Conservation (phyloP, 2,329 filamentous ascomycete species). For the Diaporthe helianthi region DNA sequence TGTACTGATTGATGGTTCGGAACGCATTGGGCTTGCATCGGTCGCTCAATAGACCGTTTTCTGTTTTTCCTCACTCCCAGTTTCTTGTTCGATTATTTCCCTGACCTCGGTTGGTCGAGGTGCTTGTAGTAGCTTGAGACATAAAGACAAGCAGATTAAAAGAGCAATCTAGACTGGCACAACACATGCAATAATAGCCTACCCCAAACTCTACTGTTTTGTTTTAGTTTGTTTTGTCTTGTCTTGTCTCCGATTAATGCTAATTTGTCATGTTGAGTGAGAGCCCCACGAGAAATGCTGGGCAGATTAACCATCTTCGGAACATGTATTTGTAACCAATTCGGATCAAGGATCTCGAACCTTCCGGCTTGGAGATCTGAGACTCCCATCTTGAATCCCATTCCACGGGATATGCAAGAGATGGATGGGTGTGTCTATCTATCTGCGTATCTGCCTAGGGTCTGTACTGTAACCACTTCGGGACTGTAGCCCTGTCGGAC, state of each 20-base stretch:
- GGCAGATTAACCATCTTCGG: constrained; percentile 4
- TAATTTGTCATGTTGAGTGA: neutral
- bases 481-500: constrained; percentile 1
- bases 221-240: no score
- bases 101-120: neutral
- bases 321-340: constrained; percentile 14
- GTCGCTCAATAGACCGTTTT: constrained; percentile 26
- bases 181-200: neutral
- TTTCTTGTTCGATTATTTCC: neutral
- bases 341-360: neutral
- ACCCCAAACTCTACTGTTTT: neutral
- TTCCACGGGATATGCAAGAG: constrained; percentile 15
- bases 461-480: neutral
- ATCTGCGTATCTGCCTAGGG: neutral
- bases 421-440: neutral
- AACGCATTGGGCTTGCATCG: constrained; percentile 19
- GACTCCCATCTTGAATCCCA: constrained; percentile 16
- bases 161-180: constrained; percentile 19
- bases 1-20: constrained; percentile 11
- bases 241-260: neutral
- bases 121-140: constrained; percentile 7
- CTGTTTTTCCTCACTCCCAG: neutral
- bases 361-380: constrained; percentile 8
- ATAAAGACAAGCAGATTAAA: constrained; percentile 17
- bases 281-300: constrained; percentile 8